phyloP scores from a whole-genome alignment of 2,329 filamentous ascomycete genomes.

The Aspergillus eucalypticola region DNA sequence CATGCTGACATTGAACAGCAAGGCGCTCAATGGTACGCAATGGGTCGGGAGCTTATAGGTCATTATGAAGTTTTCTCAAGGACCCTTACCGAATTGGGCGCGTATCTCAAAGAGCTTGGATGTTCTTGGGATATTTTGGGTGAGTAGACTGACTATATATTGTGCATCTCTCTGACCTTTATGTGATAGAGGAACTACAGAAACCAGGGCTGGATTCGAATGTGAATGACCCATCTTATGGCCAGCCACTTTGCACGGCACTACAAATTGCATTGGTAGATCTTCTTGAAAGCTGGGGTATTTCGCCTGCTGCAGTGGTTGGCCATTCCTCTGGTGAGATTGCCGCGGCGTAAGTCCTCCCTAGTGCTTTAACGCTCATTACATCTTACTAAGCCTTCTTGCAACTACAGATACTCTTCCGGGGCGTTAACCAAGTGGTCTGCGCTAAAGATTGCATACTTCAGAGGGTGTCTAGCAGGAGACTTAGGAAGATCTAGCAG shows the following conservation, averaged over 20 bases:
- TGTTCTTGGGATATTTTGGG: slow-evolving; percentile 13
- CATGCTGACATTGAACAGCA: slow-evolving; percentile 17
- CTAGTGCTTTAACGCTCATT: not conserved
- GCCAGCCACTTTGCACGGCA: slow-evolving; percentile 10
- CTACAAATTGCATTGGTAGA: slow-evolving; percentile 12
- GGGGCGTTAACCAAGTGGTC: slow-evolving; percentile 4
- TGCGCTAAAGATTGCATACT: slow-evolving; percentile 16
- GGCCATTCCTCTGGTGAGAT: slow-evolving; percentile 16
- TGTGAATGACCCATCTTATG: not conserved
- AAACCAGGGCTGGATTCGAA: slow-evolving; percentile 3
- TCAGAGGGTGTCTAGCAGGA: slow-evolving; percentile 8
- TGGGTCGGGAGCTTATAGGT: slow-evolving; percentile 27
- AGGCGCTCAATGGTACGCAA: slow-evolving; percentile 32
- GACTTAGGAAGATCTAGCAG: not conserved
- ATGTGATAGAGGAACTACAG: slow-evolving; percentile 17
- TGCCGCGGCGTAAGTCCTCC: slow-evolving; percentile 6
- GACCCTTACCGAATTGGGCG: slow-evolving; percentile 9
- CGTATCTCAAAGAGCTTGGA: slow-evolving; percentile 16
- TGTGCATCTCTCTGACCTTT: not conserved
- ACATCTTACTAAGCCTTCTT: not conserved
- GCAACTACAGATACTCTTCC: not conserved
- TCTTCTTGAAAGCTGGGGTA: slow-evolving; percentile 1
- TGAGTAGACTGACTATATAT: not conserved
- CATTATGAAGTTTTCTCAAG: slow-evolving; percentile 17
- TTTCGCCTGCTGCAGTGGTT: slow-evolving; percentile 3